Percentiles rank a stretch among this genome's conserved stretches.
Evolutionary conservation across 139 green algal species (phyloP).

Genomic region (Volvox reticuliferus): DNA sequence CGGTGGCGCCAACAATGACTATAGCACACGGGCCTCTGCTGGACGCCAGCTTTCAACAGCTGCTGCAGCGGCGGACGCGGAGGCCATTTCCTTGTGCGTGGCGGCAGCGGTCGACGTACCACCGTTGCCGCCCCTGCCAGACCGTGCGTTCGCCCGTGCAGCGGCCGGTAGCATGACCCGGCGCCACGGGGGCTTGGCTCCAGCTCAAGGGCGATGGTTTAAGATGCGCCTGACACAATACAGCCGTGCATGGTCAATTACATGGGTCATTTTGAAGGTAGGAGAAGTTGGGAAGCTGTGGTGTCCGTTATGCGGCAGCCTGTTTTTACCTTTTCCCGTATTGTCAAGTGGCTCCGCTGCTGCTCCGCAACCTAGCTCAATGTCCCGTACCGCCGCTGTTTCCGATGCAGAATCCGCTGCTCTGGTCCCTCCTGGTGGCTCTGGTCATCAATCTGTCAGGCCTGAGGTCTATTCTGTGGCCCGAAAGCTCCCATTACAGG

Average conservation of each 20-base stretch:
- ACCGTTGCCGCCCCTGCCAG: background rate
- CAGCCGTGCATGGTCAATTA: background rate
- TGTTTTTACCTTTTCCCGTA: background rate
- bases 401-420: constrained; percentile 39
- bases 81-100: background rate
- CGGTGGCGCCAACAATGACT: too few species aligned
- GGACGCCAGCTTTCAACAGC: too few species aligned
- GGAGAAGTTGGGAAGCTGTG: background rate
- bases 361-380: background rate
- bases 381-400: background rate
- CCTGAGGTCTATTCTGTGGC: constrained; percentile 19
- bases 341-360: background rate
- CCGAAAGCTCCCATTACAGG: background rate
- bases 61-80: background rate
- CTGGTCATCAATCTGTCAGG: constrained; percentile 45
- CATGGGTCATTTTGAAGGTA: constrained; percentile 32
- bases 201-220: constrained; percentile 1
- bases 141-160: background rate
- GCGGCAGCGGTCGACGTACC: background rate
- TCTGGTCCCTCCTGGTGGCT: constrained; percentile 54
- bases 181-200: background rate
- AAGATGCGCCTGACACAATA: background rate
- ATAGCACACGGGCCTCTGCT: too few species aligned
- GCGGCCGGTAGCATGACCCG: constrained; percentile 4
- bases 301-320: background rate